Percentiles rank a stretch among this genome's conserved stretches.
phyloP scores from a whole-genome alignment of 768 basidiomycete genomes.

The Cystofilobasidium capitatum region DNA sequence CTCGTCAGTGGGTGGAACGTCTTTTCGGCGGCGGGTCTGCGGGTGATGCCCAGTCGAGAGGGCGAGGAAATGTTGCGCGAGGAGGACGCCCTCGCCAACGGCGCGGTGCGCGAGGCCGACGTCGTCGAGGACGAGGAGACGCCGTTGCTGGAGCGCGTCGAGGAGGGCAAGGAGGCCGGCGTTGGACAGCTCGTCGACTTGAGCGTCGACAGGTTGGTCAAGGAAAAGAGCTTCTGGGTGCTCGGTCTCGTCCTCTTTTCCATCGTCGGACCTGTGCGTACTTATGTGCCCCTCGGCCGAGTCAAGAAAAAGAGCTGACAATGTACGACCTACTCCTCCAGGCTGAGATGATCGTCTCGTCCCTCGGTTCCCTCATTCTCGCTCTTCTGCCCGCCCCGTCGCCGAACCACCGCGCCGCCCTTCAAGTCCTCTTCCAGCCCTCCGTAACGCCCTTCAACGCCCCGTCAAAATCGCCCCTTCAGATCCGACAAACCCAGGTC shows the following conservation, averaged over 20 bases:
- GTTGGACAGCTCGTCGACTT: conserved; percentile 11
- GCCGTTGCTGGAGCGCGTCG: conserved; percentile 1
- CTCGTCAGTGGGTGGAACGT: conserved; percentile 10
- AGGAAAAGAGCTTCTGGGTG: conserved; percentile 13
- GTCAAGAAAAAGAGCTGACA: background rate
- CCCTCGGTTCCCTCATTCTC: conserved; percentile 19
- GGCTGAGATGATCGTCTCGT: conserved; percentile 23
- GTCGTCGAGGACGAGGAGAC: conserved; percentile 2
- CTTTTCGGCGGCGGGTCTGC: background rate
- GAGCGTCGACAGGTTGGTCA: background rate
- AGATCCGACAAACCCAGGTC: conserved; percentile 19
- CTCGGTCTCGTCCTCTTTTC: conserved; percentile 18
- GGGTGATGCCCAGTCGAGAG: conserved; percentile 19
- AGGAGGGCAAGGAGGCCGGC: conserved; percentile 5
- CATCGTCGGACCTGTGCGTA: conserved; percentile 17
- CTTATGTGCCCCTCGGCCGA: background rate
- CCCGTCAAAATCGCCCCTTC: conserved; percentile 8
- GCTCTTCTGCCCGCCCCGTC: conserved; percentile 11
- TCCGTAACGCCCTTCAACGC: background rate
- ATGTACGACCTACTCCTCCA: background rate
- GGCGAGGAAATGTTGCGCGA: background rate
- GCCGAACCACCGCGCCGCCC: background rate
- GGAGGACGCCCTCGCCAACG: conserved; percentile 9
- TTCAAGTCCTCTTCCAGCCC: background rate
- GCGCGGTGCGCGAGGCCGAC: conserved; percentile 5